Evolutionary conservation across 345 rosid species (phyloP), one percentile per base, ranked within the genome.

Genomic region (Ceriops decandra): DNA sequence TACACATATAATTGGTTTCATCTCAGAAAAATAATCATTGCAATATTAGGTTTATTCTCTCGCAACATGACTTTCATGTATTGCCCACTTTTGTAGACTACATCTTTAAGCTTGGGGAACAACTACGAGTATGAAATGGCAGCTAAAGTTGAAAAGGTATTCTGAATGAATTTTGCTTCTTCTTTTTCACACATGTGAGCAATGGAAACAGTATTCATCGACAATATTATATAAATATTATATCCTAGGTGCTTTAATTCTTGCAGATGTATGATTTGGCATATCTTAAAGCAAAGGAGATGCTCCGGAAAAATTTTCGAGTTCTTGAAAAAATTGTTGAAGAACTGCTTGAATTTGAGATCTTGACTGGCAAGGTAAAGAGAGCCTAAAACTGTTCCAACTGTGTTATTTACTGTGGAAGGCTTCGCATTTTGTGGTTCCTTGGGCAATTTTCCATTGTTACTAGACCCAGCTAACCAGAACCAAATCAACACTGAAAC

Each of bases 241-340:
- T 63, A 19, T 49, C 42, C 58, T 20, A 6, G 21, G 21, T 47
- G 42, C 64, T 66, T 52, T 68, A 53, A 35, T 57, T 63, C 70
- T 61, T 77, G 73, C 82, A 93, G 98, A 79, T 90, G 67, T 87
- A 87, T 57, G 91, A 90, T 77, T 74, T 93, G 66, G 98, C 97
- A 4, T 93, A 87, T 62, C 66, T 78, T 69, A 90, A 79, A 74
- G 93, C 98, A 64, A 90, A 81, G 80, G 88, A 83, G 62, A 85
- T 93, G 91, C 89, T 93, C 76, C 82, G 72, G 49, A 86, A 83
- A 82, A 93, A 90, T 42, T 85, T 77, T 11, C 82, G 30, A 72
- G 88, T 85, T 79, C 97, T 93, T 53, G 93, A 87, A 83, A 90
- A 86, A 83, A 82, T 90, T 82, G 92, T 84, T 36, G 97, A 93